A percentile compares a stretch with the other conserved stretches of the same genome.
phyloP scores from a whole-genome alignment of 2,329 filamentous ascomycete genomes.

The Xylaria digitata region DNA sequence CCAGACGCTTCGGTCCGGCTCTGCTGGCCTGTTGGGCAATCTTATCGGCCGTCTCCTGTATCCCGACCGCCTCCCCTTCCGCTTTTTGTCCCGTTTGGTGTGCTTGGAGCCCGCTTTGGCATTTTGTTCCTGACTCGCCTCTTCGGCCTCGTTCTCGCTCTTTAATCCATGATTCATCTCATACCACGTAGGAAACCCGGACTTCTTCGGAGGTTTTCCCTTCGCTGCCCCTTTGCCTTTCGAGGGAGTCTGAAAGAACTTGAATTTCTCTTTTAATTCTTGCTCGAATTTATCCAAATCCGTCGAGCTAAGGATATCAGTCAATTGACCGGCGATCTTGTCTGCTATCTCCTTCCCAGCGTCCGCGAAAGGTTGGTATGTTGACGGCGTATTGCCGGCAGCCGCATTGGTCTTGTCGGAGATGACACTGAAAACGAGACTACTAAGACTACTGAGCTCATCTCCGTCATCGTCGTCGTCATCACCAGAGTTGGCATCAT shows the following conservation, averaged over 20 bases:
- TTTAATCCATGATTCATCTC: too few species aligned
- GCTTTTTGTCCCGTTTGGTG: background rate
- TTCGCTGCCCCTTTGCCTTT: too few species aligned
- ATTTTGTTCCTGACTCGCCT: too few species aligned
- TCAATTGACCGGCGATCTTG: background rate
- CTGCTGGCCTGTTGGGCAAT: conserved; percentile 22
- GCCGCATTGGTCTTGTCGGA: conserved; percentile 24
- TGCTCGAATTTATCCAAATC: too few species aligned
- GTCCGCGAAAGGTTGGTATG: background rate
- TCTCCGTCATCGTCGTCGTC: conserved; percentile 9
- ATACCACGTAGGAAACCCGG: too few species aligned
- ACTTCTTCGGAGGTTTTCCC: too few species aligned
- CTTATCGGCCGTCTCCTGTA: background rate
- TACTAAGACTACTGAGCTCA: conserved; percentile 13
- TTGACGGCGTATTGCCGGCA: conserved; percentile 20
- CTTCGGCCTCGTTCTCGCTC: too few species aligned
- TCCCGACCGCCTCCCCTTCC: too few species aligned
- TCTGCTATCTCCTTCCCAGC: conserved; percentile 16
- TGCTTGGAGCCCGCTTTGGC: background rate
- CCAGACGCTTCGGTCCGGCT: conserved; percentile 29
- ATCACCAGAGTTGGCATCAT: conserved; percentile 10
- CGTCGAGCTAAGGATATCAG: too few species aligned
- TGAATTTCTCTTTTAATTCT: too few species aligned
- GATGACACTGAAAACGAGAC: conserved; percentile 25
- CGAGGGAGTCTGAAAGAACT: background rate